Evolutionary conservation across 345 rosid species (phyloP), one percentile per base, ranked within the genome.

Genomic region (Hibiscus syriacus): DNA sequence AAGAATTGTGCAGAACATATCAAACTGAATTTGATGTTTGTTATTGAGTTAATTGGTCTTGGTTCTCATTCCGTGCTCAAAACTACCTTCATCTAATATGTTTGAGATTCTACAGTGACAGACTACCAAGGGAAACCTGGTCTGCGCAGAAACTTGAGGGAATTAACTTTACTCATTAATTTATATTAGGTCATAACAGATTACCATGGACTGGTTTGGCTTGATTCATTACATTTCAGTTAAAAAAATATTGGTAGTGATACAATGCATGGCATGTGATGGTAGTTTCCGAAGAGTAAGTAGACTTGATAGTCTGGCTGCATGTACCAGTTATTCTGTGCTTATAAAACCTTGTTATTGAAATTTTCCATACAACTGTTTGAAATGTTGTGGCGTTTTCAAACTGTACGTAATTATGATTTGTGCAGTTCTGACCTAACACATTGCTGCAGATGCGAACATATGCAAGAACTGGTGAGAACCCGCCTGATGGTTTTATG

Each of bases 401-500:
- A 57, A 57, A 16, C 17, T 9, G 25, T 17, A 17, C 17, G 16
- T 11, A 32, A 16, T 26, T 26, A 0, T 6, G 53, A 12, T 41
- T 41, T 41, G 12, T 12, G 46, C 5, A 56, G 26, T 52, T 67
- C 59, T 67, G 70, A 67, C 19, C 12, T 53, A 36, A 53, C 3
- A 9, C 25, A 53, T 50, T 67, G 23, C 13, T 54, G 58, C 83
- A 91, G 99, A 91, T 94, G 98, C 76, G 97, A 27, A 80, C 81
- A 11, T 94, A 60, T 77, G 98, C 99, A 54, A 91, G 84, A 75
- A 86, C 66, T 12, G 96, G 97, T 2, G 93, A 94, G 82, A 86
- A 79, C 75, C 99, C 98, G 39, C 99, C 98, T 2, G 90, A 87
- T 63, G 99, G 99, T 65, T 94, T 94, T 67, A 94, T 91, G 98